Conservation (phyloP, 2,329 filamentous ascomycete genomes). For the Cercospora janseana region DNA sequence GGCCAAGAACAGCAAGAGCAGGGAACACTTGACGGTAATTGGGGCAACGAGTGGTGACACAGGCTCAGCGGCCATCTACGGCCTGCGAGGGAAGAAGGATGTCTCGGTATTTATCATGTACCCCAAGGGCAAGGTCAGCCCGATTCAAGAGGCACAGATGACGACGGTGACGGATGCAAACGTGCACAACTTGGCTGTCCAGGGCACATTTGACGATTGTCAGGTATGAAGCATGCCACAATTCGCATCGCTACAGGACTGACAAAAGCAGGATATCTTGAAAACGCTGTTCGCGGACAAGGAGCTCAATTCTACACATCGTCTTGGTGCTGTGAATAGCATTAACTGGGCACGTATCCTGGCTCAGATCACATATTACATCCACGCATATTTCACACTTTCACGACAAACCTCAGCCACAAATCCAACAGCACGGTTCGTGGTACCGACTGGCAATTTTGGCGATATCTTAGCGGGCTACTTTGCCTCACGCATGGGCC, state of each 20-base stretch:
- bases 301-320: constrained; percentile 76
- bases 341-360: constrained; percentile 97
- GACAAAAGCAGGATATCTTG: constrained; percentile 68
- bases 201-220: constrained; percentile 93
- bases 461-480: constrained; percentile 91
- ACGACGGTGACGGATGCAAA: constrained; percentile 87
- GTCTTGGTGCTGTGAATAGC: constrained; percentile 89
- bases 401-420: constrained; percentile 60
- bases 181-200: constrained; percentile 86
- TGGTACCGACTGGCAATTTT: constrained; percentile 95
- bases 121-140: constrained; percentile 84
- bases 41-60: constrained; percentile 87
- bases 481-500: constrained; percentile 86
- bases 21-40: constrained; percentile 81
- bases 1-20: constrained; percentile 60
- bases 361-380: constrained; percentile 96
- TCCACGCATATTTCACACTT: constrained; percentile 87
- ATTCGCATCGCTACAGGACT: neutral
- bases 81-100: constrained; percentile 91
- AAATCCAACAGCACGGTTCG: constrained; percentile 72
- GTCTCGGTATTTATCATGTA: constrained; percentile 94
- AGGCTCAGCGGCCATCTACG: constrained; percentile 93
- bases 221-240: constrained; percentile 55
- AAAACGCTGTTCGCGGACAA: constrained; percentile 88
- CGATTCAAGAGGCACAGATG: constrained; percentile 96